Conservation (phyloP, 441 rosid genomes). For the Arabidopsis hybrid region DNA sequence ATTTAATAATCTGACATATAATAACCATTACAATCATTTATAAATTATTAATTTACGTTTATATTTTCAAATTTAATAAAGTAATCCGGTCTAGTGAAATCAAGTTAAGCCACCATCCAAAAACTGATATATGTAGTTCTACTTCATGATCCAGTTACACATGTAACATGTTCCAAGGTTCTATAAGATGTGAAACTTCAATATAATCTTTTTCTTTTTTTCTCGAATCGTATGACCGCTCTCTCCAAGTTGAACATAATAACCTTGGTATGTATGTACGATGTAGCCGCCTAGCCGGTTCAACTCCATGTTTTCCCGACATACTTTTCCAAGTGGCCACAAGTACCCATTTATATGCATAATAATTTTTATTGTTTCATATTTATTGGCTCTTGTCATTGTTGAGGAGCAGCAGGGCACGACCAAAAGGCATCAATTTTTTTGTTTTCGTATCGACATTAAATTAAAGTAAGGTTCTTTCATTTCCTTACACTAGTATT, state of each 20-base stretch:
- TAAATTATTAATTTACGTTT: no score
- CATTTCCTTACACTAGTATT: background rate
- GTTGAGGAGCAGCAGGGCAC: constrained; percentile 5
- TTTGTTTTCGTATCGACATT: background rate
- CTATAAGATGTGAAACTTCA: background rate
- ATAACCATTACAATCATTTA: no score
- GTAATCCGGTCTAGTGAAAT: no score
- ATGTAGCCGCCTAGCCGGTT: constrained; percentile 21
- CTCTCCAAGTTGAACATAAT: background rate
- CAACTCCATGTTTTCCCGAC: constrained; percentile 19
- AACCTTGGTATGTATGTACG: background rate
- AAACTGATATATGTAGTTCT: no score
- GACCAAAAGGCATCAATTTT: background rate
- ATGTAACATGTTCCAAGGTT: background rate
- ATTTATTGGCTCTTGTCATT: background rate
- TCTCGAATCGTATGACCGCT: background rate
- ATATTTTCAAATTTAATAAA: no score
- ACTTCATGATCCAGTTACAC: no score
- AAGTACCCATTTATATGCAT: constrained; percentile 13
- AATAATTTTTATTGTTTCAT: constrained; percentile 1
- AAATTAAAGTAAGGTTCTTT: background rate
- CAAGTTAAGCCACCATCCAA: no score
- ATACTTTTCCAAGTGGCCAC: constrained; percentile 11
- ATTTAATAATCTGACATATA: no score
- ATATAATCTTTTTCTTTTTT: background rate